Percentiles rank a stretch among this genome's conserved stretches.
Conservation (phyloP, 129 eudicot species). For the Flaveria trinervia region DNA sequence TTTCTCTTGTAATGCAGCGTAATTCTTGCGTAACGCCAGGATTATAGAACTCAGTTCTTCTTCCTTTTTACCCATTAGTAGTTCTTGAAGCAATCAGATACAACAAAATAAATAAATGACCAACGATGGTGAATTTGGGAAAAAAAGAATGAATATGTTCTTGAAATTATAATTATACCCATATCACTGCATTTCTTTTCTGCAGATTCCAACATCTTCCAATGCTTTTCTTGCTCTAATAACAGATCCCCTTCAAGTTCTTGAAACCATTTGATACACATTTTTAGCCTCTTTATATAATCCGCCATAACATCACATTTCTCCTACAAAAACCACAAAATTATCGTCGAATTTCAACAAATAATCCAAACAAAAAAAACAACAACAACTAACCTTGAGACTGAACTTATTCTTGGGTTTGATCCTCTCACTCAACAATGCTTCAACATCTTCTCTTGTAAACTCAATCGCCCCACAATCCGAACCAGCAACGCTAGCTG, state of each 20-base stretch:
- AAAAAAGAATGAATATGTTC: conserved; percentile 1
- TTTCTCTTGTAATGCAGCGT: conserved; percentile 60
- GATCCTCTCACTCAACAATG: conserved; percentile 80
- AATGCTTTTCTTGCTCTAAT: conserved; percentile 62
- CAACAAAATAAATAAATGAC: neutral
- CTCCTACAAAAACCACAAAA: conserved; percentile 52
- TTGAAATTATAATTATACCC: conserved; percentile 46
- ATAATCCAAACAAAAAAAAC: neutral
- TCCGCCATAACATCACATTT: conserved; percentile 80
- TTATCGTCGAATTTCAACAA: neutral
- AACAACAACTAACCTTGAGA: conserved; percentile 54
- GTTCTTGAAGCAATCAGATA: conserved; percentile 47
- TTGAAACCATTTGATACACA: conserved; percentile 85
- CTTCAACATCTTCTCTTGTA: conserved; percentile 77
- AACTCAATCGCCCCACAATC: conserved; percentile 67
- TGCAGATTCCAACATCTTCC: conserved; percentile 57
- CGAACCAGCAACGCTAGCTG: conserved; percentile 61
- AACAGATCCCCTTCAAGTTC: conserved; percentile 62
- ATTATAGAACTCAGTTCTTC: conserved; percentile 84
- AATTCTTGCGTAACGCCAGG: conserved; percentile 66
- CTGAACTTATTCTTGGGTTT: conserved; percentile 71
- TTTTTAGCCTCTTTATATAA: conserved; percentile 65
- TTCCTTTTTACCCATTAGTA: conserved; percentile 65
- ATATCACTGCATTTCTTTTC: conserved; percentile 74
- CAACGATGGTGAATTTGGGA: neutral